Conservation (phyloP, 1,139 yeast species). For the Suhomyces choctaworum region DNA sequence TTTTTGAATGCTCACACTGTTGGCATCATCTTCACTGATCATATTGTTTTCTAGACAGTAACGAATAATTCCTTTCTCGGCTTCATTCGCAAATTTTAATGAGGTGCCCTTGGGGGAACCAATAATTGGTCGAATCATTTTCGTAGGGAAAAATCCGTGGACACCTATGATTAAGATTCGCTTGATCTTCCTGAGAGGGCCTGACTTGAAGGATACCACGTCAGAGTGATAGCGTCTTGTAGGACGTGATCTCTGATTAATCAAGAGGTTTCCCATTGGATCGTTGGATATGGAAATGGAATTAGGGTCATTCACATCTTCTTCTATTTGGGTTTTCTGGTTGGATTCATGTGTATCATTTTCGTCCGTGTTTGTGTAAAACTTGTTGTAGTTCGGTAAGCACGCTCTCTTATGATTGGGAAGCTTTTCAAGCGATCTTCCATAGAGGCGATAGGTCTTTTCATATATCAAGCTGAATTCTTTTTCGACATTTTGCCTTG, state of each 20-base stretch:
- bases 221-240: constrained; percentile 20
- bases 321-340: constrained; percentile 30
- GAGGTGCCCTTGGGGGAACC: constrained; percentile 97
- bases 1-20: constrained; percentile 69
- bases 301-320: constrained; percentile 32
- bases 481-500: constrained; percentile 30
- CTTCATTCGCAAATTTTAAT: constrained; percentile 80
- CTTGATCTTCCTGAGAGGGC: constrained; percentile 37
- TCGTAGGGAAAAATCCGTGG: constrained; percentile 93
- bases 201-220: constrained; percentile 32
- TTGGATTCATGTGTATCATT: constrained; percentile 17
- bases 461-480: constrained; percentile 41
- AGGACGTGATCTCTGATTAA: constrained; percentile 27
- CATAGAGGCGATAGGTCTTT: constrained; percentile 43
- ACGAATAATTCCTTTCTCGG: constrained; percentile 69
- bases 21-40: constrained; percentile 37
- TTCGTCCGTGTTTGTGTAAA: constrained; percentile 24
- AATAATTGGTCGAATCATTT: constrained; percentile 76
- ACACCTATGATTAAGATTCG: constrained; percentile 83
- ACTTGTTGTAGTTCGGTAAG: constrained; percentile 42
- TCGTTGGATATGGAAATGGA: constrained; percentile 44
- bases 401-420: constrained; percentile 45
- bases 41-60: constrained; percentile 66
- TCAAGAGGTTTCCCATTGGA: constrained; percentile 46
- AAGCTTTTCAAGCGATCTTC: constrained; percentile 39